A percentile compares a stretch with the other conserved stretches of the same genome.
Evolutionary conservation across 768 basidiomycete genomes (phyloP).

Genomic region (Trametes villosa): DNA sequence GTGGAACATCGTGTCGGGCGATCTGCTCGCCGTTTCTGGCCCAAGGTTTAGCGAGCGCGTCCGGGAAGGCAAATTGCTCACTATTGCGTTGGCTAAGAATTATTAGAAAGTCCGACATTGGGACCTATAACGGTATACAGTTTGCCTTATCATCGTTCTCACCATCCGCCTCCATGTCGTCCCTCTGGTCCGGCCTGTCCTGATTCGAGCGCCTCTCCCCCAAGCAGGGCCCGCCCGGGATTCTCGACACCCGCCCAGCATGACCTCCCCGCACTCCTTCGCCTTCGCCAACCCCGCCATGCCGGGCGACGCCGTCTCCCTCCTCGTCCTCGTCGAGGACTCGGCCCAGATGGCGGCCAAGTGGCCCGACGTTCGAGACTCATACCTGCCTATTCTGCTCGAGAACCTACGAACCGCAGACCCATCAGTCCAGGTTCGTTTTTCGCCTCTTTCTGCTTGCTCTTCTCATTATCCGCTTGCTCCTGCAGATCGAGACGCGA

Average conservation of each 20-base stretch:
- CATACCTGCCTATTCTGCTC: conserved; percentile 33
- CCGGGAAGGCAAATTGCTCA: conserved; percentile 20
- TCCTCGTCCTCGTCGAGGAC: conserved; percentile 36
- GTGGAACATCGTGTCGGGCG: conserved; percentile 14
- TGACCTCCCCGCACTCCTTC: conserved; percentile 25
- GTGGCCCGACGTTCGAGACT: conserved; percentile 32
- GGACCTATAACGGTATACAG: conserved; percentile 33
- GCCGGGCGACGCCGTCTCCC: conserved; percentile 31
- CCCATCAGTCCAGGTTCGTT: conserved; percentile 29
- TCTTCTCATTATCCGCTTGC: conserved; percentile 15
- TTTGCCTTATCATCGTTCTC: conserved; percentile 32
- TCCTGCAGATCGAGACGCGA: conserved; percentile 30
- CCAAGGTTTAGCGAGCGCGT: conserved; percentile 14
- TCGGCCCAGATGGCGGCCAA: conserved; percentile 27
- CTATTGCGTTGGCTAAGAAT: conserved; percentile 15
- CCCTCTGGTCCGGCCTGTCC: conserved; percentile 25
- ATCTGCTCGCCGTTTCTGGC: conserved; percentile 12
- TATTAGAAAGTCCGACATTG: conserved; percentile 34
- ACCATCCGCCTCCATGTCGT: conserved; percentile 23
- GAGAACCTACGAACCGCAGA: conserved; percentile 30
- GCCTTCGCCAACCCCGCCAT: conserved; percentile 27
- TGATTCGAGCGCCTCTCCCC: conserved; percentile 22
- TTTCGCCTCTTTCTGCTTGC: conserved; percentile 2
- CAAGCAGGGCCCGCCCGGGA: conserved; percentile 22
- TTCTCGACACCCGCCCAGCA: conserved; percentile 20